phyloP scores from a whole-genome alignment of 2,329 filamentous ascomycete species.

The Sclerotinia sclerotiorum region DNA sequence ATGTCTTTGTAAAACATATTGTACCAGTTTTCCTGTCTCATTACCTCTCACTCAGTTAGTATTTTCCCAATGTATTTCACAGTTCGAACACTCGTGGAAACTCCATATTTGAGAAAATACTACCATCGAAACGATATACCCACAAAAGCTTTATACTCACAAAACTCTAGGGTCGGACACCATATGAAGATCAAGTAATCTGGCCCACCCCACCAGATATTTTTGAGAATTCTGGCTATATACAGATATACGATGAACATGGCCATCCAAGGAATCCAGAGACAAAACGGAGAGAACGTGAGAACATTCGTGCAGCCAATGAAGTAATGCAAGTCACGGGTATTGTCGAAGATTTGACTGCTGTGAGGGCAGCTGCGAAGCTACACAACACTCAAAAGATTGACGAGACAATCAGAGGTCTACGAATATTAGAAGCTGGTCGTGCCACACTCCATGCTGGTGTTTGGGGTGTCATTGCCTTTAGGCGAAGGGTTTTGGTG shows the following conservation, averaged over 20 bases:
- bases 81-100: background rate
- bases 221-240: conserved; percentile 16
- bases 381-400: conserved; percentile 29
- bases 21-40: no score
- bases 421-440: conserved; percentile 38
- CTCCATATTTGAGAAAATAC: background rate
- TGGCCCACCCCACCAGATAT: conserved; percentile 19
- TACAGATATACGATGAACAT: conserved; percentile 39
- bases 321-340: conserved; percentile 43
- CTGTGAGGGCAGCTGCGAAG: conserved; percentile 32
- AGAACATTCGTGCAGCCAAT: conserved; percentile 41
- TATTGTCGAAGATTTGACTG: conserved; percentile 38
- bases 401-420: conserved; percentile 36
- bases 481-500: conserved; percentile 40
- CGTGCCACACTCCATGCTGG: conserved; percentile 35
- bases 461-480: conserved; percentile 40
- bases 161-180: conserved; percentile 38
- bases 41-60: no score
- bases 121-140: background rate
- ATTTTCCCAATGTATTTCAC: background rate
- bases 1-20: background rate
- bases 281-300: conserved; percentile 38
- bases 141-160: background rate
- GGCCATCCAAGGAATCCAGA: conserved; percentile 40
- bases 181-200: conserved; percentile 40